Evolutionary conservation across 2,329 filamentous ascomycete genomes (phyloP), one percentile per base, ranked within the genome.

Genomic region (Colletotrichum godetiae): DNA sequence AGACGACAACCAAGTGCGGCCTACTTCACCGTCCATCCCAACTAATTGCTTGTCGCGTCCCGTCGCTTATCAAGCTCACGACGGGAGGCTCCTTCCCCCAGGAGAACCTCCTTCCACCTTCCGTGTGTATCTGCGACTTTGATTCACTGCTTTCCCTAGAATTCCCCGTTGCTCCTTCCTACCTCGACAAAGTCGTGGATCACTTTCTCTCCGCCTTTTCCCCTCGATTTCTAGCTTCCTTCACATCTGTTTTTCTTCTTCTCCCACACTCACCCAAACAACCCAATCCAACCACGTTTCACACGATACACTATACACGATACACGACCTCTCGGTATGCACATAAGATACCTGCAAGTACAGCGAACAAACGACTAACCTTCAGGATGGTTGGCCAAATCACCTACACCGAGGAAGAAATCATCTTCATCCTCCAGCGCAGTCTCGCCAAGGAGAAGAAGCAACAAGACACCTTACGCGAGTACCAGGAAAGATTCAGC

Each of bases 331-430:
- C 49, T 29, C 13, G 37, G 37, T 55, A 31, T 13, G 31, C 22
- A 35, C 19, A 11, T 11, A 35, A 13, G 29, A 15, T 10, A n/a
- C 35, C 62, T 31, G 31, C 22, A 12, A 53, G 24, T 46, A 27
- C 24, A 33, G 10, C 37, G 19, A 27, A 15, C 10, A 24, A 37
- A 24, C 27, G 15, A 22, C 37, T 24, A 71, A 49, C 22, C 4
- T 22, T 31, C 19, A 46, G 33, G 27, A 84, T 83, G 82, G 80
- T 80, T 27, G 82, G 82, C 15, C 78, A 80, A 5, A 76, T 79
- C 5, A 78, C 78, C 49, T 85, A 85, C 76, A 79, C 76, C 11
- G 71, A 77, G 8, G 77, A 80, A 1, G 77, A 85, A 75, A 82
- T 85, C 56, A 74, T 76, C 58, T 84, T 81, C 74, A 74, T 84